Evolutionary conservation across 805 yeast genomes (phyloP), one percentile per base, ranked within the genome.

Genomic region (Helenozyma rhizophorensis): DNA sequence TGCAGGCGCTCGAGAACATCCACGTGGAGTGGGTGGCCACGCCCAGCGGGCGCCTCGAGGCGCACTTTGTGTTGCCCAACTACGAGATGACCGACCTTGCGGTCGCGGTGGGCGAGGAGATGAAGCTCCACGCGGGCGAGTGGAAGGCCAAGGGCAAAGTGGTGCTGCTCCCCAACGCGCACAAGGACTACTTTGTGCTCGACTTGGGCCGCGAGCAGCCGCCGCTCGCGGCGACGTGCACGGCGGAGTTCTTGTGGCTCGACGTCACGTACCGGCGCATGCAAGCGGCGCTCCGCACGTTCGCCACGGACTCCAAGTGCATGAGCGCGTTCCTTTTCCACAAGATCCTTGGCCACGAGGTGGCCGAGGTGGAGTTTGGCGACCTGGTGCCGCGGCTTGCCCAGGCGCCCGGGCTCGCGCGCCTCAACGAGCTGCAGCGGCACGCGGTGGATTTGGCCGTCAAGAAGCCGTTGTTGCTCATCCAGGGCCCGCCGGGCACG

Each of bases 401-500:
- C 28, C 74, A 86, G 1, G 75, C 80, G 27, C 80, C 83, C 0
- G 74, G 76, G n/a, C 67, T 83, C 39, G 74, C 86, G 0, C 28
- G 28, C 13, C 66, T 89, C 43, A 89, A 89, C 54, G 68, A 65
- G 6, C 85, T 96, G 2, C 97, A 89, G 56, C 72, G 73, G 2
- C 75, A 73, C 48, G 96, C 97, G 0, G 87, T 89, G 16, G 66
- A 32, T 14, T 23, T 42, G 14, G 50, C 47, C 17, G 37, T 45
- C 8, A 21, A 33, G 15, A 32, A 30, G 22, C 50, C 50, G 9
- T 40, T 46, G 23, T 33, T 38, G 33, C 36, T 46, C 33, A 46
- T 46, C 32, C 96, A 89, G 56, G 97, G 97, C 12, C 97, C 97
- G 8, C 97, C 97, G 3, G 72, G 72, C 13, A 89, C 97, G 0